Evolutionary conservation across 2,329 filamentous ascomycete genomes (phyloP), one percentile per base, ranked within the genome.

Genomic region (Paracoccidioides brasiliensis): DNA sequence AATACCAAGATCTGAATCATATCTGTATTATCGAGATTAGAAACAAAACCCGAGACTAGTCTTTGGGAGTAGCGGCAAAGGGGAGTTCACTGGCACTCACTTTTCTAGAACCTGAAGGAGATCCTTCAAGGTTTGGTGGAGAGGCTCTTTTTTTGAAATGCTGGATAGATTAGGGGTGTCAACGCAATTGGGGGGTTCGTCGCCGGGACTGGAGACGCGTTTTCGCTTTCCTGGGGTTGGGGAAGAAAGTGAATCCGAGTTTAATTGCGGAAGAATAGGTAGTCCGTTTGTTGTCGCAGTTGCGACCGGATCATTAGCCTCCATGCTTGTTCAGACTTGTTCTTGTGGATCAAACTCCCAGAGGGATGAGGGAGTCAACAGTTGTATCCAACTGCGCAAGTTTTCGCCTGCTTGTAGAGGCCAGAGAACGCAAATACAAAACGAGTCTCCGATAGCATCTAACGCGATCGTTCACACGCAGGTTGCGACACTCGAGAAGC

Each of bases 1-100:
- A 52, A 75, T 65, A 35, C 70, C 68, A n/a, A 74, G 67, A 48
- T 72, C 70, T n/a, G 69, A 64, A 59, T 75, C 72, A 59, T 72
- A 68, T 56, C 73, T 76, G 56, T 10, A 52, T 57, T 50, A 57
- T 51, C 60, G 69, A 56, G 70, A 9, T 52, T 43, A 52, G 35
- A 12, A 54, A 49, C 12, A 12, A 40, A 58, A 30, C 15, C 38
- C 14, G 12, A 12, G 28, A 15, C 33, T 40, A n/a, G 14, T 30
- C 22, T 42, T 41, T 38, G 50, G 50, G 7, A 14, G 37, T 15
- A 30, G 40, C 52, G 42, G 37, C 14, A 15, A 37, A 49, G 4
- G 12, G 46, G 51, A n/a, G 10, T 32, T 15, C n/a, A 37, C 45
- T 42, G 32, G n/a, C 28, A 56, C 61, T 55, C 56, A 67, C 70